Conservation (phyloP, 768 basidiomycete genomes). For the Podaxis carcinomalis region DNA sequence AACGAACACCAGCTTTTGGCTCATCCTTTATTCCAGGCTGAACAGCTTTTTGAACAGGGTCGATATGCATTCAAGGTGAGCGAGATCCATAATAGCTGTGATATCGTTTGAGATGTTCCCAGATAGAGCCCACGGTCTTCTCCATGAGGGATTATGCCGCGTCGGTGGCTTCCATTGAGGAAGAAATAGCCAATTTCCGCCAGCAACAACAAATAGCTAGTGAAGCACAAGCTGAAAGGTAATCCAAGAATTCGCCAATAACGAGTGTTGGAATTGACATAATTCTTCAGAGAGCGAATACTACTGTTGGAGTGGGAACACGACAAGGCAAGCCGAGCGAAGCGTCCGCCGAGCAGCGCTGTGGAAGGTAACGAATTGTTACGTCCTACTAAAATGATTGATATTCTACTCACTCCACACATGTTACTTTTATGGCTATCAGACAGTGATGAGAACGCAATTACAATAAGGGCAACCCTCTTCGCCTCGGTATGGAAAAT, state of each 20-base stretch:
- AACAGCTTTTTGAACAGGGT: constrained; percentile 48
- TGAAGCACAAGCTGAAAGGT: constrained; percentile 37
- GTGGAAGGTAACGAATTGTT: neutral
- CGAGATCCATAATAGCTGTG: neutral
- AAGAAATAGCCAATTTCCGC: constrained; percentile 39
- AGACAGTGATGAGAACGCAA: constrained; percentile 6
- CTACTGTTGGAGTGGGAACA: constrained; percentile 6
- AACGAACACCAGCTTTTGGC: neutral
- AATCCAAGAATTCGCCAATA: constrained; percentile 26
- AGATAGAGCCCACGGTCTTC: constrained; percentile 49
- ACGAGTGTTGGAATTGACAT: constrained; percentile 30
- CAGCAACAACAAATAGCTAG: constrained; percentile 33
- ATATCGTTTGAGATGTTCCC: constrained; percentile 6
- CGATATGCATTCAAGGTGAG: constrained; percentile 46
- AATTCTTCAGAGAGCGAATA: constrained; percentile 26
- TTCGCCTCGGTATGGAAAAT: constrained; percentile 51
- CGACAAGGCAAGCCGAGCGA: neutral
- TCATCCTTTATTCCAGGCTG: constrained; percentile 32
- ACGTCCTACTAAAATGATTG: neutral
- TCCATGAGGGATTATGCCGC: constrained; percentile 46
- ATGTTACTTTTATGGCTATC: neutral
- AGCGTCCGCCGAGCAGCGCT: neutral
- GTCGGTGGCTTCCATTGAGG: constrained; percentile 36
- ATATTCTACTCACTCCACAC: neutral
- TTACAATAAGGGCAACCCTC: constrained; percentile 30